Evolutionary conservation across 495 filamentous ascomycete species (phyloP).

Genomic region (Penicillium cosmopolitanum): DNA sequence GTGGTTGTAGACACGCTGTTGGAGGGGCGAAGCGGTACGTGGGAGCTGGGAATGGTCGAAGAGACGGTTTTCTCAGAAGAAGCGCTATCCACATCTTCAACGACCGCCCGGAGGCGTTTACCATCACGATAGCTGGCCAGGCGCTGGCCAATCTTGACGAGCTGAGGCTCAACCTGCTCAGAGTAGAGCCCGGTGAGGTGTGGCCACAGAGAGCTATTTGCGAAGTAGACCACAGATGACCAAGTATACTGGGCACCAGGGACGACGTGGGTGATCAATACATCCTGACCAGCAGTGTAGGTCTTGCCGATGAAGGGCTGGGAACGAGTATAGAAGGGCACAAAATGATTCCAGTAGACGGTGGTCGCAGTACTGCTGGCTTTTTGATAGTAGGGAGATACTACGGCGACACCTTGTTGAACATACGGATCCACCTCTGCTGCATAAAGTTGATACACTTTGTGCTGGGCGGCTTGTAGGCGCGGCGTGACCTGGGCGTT

Average conservation of each 20-base stretch:
- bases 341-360: constrained; percentile 69
- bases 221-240: constrained; percentile 66
- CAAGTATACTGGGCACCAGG: constrained; percentile 73
- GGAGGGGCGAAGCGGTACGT: constrained; percentile 22
- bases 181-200: constrained; percentile 77
- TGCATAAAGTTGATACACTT: constrained; percentile 68
- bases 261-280: constrained; percentile 70
- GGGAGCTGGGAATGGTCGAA: constrained; percentile 24
- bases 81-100: constrained; percentile 57
- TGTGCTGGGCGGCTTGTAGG: constrained; percentile 61
- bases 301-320: constrained; percentile 73
- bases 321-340: constrained; percentile 73
- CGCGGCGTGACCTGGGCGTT: constrained; percentile 73
- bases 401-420: constrained; percentile 54
- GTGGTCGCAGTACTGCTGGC: constrained; percentile 62
- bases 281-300: constrained; percentile 66
- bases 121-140: constrained; percentile 81
- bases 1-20: constrained; percentile 13
- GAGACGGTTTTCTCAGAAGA: constrained; percentile 35
- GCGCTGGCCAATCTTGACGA: constrained; percentile 87
- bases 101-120: constrained; percentile 59
- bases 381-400: constrained; percentile 73
- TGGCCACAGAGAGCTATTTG: constrained; percentile 77
- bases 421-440: constrained; percentile 73
- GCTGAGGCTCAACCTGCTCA: constrained; percentile 92